These are phyloP conservation scores for Pelargonium fulgidum DNA, from an alignment of 441 rosid species.

Conservation along the genomic window DNA sequence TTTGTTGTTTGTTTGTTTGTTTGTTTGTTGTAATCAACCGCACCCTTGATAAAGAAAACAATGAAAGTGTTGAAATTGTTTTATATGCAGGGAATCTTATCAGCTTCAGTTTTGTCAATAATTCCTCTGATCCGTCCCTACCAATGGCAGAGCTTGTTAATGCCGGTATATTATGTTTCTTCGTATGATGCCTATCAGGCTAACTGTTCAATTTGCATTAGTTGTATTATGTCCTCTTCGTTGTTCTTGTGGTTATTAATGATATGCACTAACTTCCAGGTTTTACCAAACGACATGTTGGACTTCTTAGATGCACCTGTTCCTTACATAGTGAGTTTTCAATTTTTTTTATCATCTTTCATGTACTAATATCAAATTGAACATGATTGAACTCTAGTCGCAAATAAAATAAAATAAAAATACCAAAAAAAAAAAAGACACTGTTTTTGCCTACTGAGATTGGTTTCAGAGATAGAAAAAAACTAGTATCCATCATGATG, in stretches of 20 bases:
- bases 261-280: conserved; percentile 33
- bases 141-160: conserved; percentile 94
- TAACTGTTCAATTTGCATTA: background rate
- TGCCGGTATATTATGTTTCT: conserved; percentile 51
- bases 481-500: too few species aligned
- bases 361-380: too few species aligned
- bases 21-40: too few species aligned
- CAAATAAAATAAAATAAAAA: too few species aligned
- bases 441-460: too few species aligned
- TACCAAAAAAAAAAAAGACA: too few species aligned
- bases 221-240: background rate
- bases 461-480: too few species aligned
- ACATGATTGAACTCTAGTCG: too few species aligned
- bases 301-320: conserved; percentile 79
- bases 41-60: background rate
- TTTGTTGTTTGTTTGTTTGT: background rate
- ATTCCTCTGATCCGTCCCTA: conserved; percentile 83
- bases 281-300: conserved; percentile 72
- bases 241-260: conserved; percentile 19
- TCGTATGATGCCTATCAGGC: background rate
- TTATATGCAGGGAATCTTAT: conserved; percentile 63
- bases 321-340: conserved; percentile 58
- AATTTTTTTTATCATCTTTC: background rate
- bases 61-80: conserved; percentile 6
- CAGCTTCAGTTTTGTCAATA: conserved; percentile 74